These are phyloP conservation scores for Lactuca sativa DNA, from an alignment of 129 eudicot genomes.

Conservation along the genomic window DNA sequence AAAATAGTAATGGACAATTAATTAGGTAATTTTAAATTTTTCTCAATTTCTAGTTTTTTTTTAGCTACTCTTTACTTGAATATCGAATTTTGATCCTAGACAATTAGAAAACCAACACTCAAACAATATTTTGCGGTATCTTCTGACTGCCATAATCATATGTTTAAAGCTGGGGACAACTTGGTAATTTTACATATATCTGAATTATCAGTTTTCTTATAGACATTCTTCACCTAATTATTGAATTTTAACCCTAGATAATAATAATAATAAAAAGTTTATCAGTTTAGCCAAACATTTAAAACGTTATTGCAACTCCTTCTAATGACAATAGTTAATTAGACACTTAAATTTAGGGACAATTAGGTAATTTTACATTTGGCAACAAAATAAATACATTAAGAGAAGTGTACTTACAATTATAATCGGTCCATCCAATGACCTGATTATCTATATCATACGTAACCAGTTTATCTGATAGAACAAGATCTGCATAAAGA, in stretches of 20 bases:
- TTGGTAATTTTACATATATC: not conserved
- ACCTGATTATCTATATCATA: conserved; percentile 69
- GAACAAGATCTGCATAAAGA: conserved; percentile 59
- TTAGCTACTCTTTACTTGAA: too few relatives aligned
- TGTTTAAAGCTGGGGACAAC: not conserved
- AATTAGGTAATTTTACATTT: not conserved
- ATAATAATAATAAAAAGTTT: too few relatives aligned
- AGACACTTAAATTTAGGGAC: not conserved
- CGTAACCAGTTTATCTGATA: conserved; percentile 67
- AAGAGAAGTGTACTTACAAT: conserved; percentile 52
- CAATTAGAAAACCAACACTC: not conserved
- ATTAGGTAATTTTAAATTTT: too few relatives aligned
- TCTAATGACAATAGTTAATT: too few relatives aligned
- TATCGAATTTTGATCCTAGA: too few relatives aligned
- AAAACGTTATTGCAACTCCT: not conserved
- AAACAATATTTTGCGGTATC: too few relatives aligned
- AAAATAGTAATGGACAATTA: too few relatives aligned
- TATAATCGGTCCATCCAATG: conserved; percentile 75
- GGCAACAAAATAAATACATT: not conserved
- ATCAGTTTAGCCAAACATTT: too few relatives aligned
- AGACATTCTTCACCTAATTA: not conserved
- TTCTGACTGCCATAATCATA: not conserved
- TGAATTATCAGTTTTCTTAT: not conserved
- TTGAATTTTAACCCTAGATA: too few relatives aligned
- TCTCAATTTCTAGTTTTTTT: too few relatives aligned